Evolutionary conservation across 495 filamentous ascomycete species (phyloP).

Genomic region (Penicillium dipodomyicola): DNA sequence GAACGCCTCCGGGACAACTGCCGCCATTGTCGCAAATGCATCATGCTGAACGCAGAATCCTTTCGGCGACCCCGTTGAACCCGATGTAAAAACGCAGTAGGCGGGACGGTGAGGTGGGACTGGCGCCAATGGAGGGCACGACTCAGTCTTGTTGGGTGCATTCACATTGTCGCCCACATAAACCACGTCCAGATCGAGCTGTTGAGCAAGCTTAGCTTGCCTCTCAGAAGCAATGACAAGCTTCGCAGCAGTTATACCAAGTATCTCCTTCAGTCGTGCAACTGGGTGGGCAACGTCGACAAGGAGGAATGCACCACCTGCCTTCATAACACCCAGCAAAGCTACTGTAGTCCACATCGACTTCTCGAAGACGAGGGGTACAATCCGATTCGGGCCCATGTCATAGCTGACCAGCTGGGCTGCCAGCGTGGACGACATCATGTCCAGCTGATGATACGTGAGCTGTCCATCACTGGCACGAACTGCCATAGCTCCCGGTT

Average conservation of each 20-base stretch:
- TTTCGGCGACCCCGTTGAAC: constrained; percentile 37
- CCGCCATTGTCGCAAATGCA: constrained; percentile 19
- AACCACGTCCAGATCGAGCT: neutral
- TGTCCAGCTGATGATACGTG: constrained; percentile 32
- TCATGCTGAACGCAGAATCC: constrained; percentile 41
- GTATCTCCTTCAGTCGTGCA: neutral
- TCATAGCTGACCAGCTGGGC: constrained; percentile 30
- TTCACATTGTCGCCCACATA: neutral
- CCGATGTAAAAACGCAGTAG: constrained; percentile 32
- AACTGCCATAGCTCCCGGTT: constrained; percentile 17
- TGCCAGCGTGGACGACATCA: constrained; percentile 38
- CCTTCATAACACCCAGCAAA: neutral
- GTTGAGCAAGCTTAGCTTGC: neutral
- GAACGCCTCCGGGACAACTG: neutral
- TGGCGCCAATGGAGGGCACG: neutral
- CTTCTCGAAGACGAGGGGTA: constrained; percentile 47
- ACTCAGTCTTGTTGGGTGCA: neutral
- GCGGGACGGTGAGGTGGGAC: neutral
- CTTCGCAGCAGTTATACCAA: neutral
- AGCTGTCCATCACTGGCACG: constrained; percentile 19
- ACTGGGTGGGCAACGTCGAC: neutral
- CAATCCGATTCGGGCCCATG: constrained; percentile 32
- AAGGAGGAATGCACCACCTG: neutral
- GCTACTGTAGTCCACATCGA: neutral
- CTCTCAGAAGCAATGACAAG: neutral